A percentile compares a stretch with the other conserved stretches of the same genome.
Evolutionary conservation across 2,329 filamentous ascomycete species (phyloP).

Genomic region (Thelonectria blattea): DNA sequence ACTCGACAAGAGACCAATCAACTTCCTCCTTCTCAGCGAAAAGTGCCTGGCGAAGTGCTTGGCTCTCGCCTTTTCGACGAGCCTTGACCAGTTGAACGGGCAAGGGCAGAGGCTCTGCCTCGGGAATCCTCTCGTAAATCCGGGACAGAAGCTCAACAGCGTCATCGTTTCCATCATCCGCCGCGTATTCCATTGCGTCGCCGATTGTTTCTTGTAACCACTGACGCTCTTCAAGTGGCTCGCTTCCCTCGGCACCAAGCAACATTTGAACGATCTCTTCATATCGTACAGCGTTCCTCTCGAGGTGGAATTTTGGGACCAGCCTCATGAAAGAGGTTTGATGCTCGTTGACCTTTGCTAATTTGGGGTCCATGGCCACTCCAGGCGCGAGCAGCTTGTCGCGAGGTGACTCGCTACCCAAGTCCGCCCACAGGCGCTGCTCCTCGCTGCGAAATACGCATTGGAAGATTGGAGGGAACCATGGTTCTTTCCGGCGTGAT

Average conservation of each 20-base stretch:
- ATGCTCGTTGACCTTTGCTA: slow-evolving; percentile 5
- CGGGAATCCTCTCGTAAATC: slow-evolving; percentile 6
- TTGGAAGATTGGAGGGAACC: slow-evolving; percentile 30
- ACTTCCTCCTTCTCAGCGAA: slow-evolving; percentile 2
- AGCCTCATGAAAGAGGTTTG: not conserved
- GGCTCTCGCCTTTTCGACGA: slow-evolving; percentile 21
- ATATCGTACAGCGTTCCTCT: not conserved
- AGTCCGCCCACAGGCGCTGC: slow-evolving; percentile 18
- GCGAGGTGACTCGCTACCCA: not conserved
- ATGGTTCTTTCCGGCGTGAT: slow-evolving; percentile 3
- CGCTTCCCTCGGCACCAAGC: slow-evolving; percentile 16
- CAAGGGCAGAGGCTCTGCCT: not conserved
- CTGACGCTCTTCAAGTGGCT: not conserved
- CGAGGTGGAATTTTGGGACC: not conserved
- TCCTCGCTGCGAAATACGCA: slow-evolving; percentile 25
- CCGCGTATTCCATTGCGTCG: slow-evolving; percentile 22
- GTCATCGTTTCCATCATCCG: slow-evolving; percentile 21
- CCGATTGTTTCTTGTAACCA: slow-evolving; percentile 5
- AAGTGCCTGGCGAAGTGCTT: slow-evolving; percentile 6
- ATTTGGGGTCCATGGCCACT: slow-evolving; percentile 2
- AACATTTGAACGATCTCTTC: slow-evolving; percentile 25
- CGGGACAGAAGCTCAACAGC: slow-evolving; percentile 15
- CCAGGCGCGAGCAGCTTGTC: too few relatives aligned
- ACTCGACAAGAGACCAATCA: slow-evolving; percentile 14
- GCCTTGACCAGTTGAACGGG: slow-evolving; percentile 12